Conservation (phyloP, 1,139 yeast genomes). For the Candida glucosophila region DNA sequence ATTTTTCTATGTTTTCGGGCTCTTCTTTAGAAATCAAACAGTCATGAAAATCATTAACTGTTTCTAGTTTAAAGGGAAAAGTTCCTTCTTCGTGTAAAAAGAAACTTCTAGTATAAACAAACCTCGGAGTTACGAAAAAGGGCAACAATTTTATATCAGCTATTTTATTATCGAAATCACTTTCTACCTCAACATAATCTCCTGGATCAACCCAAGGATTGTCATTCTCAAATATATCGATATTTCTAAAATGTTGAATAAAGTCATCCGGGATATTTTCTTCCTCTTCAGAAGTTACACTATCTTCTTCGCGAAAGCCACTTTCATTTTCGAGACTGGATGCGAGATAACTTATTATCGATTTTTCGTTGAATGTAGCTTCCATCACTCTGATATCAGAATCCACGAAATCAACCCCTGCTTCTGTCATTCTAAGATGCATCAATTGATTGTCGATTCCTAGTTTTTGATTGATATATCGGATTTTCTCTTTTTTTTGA, state of each 20-base stretch:
- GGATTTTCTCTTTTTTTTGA: slow-evolving; percentile 63
- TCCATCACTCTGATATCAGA: slow-evolving; percentile 68
- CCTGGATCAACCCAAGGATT: slow-evolving; percentile 70
- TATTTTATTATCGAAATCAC: slow-evolving; percentile 33
- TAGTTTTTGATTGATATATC: slow-evolving; percentile 48
- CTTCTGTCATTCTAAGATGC: slow-evolving; percentile 64
- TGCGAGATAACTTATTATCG: slow-evolving; percentile 40
- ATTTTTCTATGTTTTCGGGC: slow-evolving; percentile 47
- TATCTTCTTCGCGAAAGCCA: too few species aligned
- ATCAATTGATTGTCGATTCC: slow-evolving; percentile 47
- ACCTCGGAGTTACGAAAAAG: slow-evolving; percentile 64
- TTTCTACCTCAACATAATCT: slow-evolving; percentile 72
- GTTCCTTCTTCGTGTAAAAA: slow-evolving; percentile 40
- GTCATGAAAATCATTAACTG: slow-evolving; percentile 42
- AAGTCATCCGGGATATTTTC: slow-evolving; percentile 1
- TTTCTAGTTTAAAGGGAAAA: slow-evolving; percentile 61
- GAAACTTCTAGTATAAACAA: slow-evolving; percentile 63
- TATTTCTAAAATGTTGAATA: neutral
- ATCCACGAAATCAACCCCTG: slow-evolving; percentile 62
- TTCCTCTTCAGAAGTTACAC: slow-evolving; percentile 1
- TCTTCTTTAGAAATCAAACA: slow-evolving; percentile 54
- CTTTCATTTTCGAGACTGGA: slow-evolving; percentile 26
- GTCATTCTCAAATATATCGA: slow-evolving; percentile 28
- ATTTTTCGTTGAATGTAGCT: slow-evolving; percentile 57
- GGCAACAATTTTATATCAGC: slow-evolving; percentile 59